phyloP scores from a whole-genome alignment of 768 basidiomycete species.

The Auriscalpium orientale region DNA sequence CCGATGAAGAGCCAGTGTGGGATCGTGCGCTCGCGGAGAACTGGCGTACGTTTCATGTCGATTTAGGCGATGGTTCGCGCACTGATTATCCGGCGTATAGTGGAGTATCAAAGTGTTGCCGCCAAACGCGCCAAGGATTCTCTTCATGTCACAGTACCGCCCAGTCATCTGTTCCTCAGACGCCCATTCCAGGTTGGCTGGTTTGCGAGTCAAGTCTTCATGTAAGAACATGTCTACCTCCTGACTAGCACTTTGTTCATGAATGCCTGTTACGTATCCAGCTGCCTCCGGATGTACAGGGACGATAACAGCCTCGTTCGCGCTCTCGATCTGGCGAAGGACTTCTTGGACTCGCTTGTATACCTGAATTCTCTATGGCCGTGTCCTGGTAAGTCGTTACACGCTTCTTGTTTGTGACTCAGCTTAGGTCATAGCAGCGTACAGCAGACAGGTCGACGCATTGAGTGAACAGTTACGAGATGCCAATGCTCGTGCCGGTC shows the following conservation, averaged over 20 bases:
- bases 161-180: constrained; percentile 51
- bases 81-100: constrained; percentile 27
- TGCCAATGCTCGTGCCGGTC: too few relatives aligned
- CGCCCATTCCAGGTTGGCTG: constrained; percentile 25
- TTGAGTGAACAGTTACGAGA: too few relatives aligned
- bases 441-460: too few relatives aligned
- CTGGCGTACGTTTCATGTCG: constrained; percentile 52
- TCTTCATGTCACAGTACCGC: constrained; percentile 39
- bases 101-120: constrained; percentile 61
- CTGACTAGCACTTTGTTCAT: neutral
- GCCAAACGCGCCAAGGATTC: constrained; percentile 53
- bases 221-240: constrained; percentile 26
- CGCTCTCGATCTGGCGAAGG: constrained; percentile 61
- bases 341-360: constrained; percentile 52
- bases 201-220: constrained; percentile 56
- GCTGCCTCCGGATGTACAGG: constrained; percentile 61
- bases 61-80: neutral
- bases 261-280: constrained; percentile 19
- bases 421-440: too few relatives aligned
- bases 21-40: constrained; percentile 67
- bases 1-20: constrained; percentile 42
- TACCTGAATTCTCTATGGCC: constrained; percentile 69
- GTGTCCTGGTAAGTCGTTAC: constrained; percentile 33
- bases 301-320: constrained; percentile 48
- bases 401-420: too few relatives aligned